A percentile compares a stretch with the other conserved stretches of the same genome.
These are phyloP conservation scores for Fonsecaea monophora DNA, from an alignment of 2,329 filamentous ascomycete species.

Conservation along the genomic window DNA sequence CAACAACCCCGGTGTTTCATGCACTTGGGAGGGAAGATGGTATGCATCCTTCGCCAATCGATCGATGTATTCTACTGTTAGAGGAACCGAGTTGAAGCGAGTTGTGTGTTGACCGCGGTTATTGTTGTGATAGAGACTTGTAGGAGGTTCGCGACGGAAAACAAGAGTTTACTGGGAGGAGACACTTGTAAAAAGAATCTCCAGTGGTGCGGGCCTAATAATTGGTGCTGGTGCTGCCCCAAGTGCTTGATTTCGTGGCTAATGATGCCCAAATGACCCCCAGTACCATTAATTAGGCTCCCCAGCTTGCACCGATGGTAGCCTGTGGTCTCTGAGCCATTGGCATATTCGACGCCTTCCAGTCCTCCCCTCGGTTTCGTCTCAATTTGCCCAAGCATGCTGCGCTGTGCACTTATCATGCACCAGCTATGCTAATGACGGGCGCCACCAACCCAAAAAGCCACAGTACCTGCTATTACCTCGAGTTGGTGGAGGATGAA, in stretches of 20 bases:
- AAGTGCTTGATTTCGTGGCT: neutral
- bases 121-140: neutral
- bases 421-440: neutral
- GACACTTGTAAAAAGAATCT: no score
- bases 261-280: neutral
- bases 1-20: neutral
- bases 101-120: neutral
- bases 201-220: neutral
- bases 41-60: neutral
- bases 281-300: no score
- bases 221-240: neutral
- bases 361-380: neutral
- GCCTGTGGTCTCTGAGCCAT: neutral
- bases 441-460: neutral
- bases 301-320: neutral
- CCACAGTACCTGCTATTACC: neutral
- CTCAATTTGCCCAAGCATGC: neutral
- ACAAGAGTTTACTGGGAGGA: neutral
- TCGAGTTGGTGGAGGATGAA: neutral
- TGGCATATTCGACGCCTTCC: neutral
- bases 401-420: neutral
- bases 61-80: neutral
- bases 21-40: neutral
- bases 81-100: conserved; percentile 2
- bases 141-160: neutral